A percentile compares a stretch with the other conserved stretches of the same genome.
Conservation (phyloP, 305 asterid species). For the Solanum hybrid region DNA sequence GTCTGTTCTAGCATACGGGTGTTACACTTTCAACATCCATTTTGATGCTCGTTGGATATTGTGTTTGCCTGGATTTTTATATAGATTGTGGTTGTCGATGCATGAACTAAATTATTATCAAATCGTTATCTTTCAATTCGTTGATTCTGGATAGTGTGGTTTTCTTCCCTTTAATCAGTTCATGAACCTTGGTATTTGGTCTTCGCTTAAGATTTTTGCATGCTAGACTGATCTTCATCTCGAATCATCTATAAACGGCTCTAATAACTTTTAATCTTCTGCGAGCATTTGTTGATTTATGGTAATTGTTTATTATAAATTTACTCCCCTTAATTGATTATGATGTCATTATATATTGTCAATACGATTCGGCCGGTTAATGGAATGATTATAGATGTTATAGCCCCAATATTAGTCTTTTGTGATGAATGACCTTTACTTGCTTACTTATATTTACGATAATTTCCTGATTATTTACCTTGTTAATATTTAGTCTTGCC, state of each 20-base stretch:
- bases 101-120: too few relatives aligned
- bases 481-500: neutral
- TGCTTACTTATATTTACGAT: neutral
- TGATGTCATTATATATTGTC: neutral
- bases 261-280: neutral
- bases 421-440: neutral
- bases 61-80: neutral
- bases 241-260: neutral
- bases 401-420: neutral
- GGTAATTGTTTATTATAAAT: neutral
- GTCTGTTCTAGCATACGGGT: too few relatives aligned
- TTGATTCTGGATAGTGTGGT: neutral
- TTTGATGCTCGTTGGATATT: neutral
- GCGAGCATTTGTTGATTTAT: neutral
- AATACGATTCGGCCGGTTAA: neutral
- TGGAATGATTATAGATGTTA: neutral
- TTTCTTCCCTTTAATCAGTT: neutral
- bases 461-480: neutral
- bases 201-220: neutral
- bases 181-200: neutral
- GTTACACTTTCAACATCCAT: neutral
- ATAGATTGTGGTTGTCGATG: neutral
- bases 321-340: neutral
- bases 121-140: neutral
- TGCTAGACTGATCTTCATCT: neutral